Evolutionary conservation across 1,139 yeast genomes (phyloP).

Genomic region (Hansenula sp.): DNA sequence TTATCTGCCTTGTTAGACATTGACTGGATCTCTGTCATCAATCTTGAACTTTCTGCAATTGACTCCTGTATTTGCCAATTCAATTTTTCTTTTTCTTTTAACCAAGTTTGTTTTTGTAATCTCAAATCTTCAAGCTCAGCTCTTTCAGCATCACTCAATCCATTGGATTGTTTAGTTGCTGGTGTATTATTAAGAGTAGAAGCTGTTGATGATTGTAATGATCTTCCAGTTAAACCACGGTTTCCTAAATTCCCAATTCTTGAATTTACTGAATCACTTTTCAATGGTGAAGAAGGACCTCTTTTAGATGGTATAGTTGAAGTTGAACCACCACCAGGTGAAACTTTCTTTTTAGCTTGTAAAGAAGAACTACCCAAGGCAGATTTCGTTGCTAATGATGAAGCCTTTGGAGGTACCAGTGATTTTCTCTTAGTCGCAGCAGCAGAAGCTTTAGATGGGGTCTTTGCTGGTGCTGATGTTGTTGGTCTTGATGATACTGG

Average conservation of each 20-base stretch:
- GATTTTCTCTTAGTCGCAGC: slow-evolving; percentile 10
- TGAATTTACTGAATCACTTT: slow-evolving; percentile 27
- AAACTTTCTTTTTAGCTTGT: slow-evolving; percentile 10
- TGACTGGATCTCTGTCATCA: slow-evolving; percentile 39
- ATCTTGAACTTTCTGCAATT: slow-evolving; percentile 36
- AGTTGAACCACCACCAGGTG: slow-evolving; percentile 45
- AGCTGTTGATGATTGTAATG: slow-evolving; percentile 19
- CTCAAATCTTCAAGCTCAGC: slow-evolving; percentile 49
- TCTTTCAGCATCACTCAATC: slow-evolving; percentile 15
- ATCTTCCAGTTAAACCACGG: slow-evolving; percentile 27
- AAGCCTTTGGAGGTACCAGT: slow-evolving; percentile 1
- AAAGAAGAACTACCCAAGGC: slow-evolving; percentile 6
- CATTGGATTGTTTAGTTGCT: slow-evolving; percentile 3
- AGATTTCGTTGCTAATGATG: slow-evolving; percentile 4
- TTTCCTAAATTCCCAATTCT: slow-evolving; percentile 23
- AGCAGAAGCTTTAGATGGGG: not conserved
- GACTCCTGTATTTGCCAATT: slow-evolving; percentile 36
- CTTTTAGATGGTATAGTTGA: slow-evolving; percentile 26
- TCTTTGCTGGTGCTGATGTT: not conserved
- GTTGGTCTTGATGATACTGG: slow-evolving; percentile 12
- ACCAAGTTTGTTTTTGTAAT: slow-evolving; percentile 49
- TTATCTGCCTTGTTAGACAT: slow-evolving; percentile 28
- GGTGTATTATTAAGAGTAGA: not conserved
- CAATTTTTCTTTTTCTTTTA: slow-evolving; percentile 38
- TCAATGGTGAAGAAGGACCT: slow-evolving; percentile 25